Evolutionary conservation across 2,329 filamentous ascomycete genomes (phyloP).

Genomic region (Colletotrichum karsti): DNA sequence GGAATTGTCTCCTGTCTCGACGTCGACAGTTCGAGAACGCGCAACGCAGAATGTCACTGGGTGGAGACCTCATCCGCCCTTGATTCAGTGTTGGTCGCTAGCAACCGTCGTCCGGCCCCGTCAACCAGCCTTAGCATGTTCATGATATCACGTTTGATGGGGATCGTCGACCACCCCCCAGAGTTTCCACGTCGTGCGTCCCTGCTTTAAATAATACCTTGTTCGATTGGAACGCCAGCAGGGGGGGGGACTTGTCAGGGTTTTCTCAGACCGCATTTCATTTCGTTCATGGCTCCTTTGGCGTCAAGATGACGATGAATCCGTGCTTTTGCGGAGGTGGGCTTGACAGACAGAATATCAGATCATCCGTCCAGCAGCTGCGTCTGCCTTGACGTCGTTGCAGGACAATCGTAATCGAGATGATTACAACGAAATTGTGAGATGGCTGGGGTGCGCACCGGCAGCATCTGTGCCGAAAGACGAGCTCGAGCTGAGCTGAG

Average conservation of each 20-base stretch:
- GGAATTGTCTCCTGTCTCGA: too few relatives aligned
- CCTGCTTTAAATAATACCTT: neutral
- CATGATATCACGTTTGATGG: slow-evolving; percentile 6
- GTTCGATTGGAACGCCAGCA: neutral
- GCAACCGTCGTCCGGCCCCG: neutral
- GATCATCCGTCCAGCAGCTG: too few relatives aligned
- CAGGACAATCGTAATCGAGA: too few relatives aligned
- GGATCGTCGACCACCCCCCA: neutral
- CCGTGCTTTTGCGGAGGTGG: too few relatives aligned
- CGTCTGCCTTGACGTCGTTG: too few relatives aligned
- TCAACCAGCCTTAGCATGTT: neutral
- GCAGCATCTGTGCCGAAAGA: neutral
- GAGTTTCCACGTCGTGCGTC: neutral
- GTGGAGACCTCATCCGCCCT: neutral
- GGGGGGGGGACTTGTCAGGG: neutral
- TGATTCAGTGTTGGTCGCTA: neutral
- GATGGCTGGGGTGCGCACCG: neutral
- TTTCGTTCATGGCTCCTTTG: too few relatives aligned
- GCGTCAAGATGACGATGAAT: too few relatives aligned
- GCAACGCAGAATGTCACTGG: neutral
- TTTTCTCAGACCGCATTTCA: too few relatives aligned
- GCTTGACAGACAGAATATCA: too few relatives aligned
- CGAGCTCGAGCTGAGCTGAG: neutral
- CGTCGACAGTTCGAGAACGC: neutral
- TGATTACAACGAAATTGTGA: too few relatives aligned